Percentiles rank a stretch among this genome's conserved stretches.
Evolutionary conservation across 441 rosid species (phyloP).

Genomic region (Mallotus japonicus): DNA sequence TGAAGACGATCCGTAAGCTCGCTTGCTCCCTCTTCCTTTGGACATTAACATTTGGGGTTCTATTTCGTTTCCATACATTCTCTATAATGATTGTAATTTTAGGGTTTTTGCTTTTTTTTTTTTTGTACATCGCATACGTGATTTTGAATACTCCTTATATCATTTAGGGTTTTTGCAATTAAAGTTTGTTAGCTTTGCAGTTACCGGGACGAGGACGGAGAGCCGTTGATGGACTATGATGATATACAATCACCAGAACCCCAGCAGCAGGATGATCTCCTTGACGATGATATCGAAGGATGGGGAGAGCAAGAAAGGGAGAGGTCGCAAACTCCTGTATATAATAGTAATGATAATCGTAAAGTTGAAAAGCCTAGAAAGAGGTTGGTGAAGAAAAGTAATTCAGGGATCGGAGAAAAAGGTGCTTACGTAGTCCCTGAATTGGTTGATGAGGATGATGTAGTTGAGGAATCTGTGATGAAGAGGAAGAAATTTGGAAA

Average conservation of each 20-base stretch:
- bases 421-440: constrained; percentile 41
- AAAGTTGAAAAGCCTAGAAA: constrained; percentile 63
- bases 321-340: constrained; percentile 68
- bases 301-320: constrained; percentile 45
- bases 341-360: constrained; percentile 45
- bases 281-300: constrained; percentile 69
- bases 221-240: constrained; percentile 90
- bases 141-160: neutral
- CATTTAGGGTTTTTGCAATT: constrained; percentile 8
- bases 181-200: constrained; percentile 32
- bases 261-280: constrained; percentile 40
- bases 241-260: constrained; percentile 67
- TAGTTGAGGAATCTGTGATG: constrained; percentile 34
- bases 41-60: no score
- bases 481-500: constrained; percentile 57
- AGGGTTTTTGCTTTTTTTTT: neutral
- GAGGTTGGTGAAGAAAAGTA: constrained; percentile 76
- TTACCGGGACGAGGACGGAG: constrained; percentile 89
- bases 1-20: constrained; percentile 46
- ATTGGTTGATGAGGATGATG: constrained; percentile 54
- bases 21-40: neutral
- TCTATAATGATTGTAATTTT: neutral
- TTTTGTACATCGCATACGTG: neutral
- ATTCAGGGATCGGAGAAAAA: constrained; percentile 23
- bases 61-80: no score